A percentile compares a stretch with the other conserved stretches of the same genome.
Evolutionary conservation across 345 rosid genomes (phyloP).

Genomic region (Lagerstroemia speciosa): DNA sequence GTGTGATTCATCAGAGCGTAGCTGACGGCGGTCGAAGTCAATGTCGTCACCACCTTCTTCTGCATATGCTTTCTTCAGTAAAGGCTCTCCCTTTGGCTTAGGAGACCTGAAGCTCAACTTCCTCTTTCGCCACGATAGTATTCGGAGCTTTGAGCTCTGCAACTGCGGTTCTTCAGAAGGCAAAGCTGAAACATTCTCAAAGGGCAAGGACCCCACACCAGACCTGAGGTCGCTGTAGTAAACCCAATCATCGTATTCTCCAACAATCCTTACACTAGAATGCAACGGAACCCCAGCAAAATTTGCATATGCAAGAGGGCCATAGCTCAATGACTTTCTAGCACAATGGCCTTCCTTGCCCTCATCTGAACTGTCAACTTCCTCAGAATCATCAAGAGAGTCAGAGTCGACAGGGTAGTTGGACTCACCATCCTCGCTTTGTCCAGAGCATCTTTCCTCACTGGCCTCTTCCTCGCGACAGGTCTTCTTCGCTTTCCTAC

Average conservation of each 20-base stretch:
- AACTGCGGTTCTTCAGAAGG: constrained; percentile 34
- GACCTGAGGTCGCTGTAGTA: constrained; percentile 64
- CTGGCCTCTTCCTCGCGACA: constrained; percentile 55
- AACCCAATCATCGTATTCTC: constrained; percentile 62
- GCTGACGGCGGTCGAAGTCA: constrained; percentile 88
- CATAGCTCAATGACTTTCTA: constrained; percentile 69
- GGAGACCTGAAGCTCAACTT: constrained; percentile 79
- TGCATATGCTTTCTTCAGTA: constrained; percentile 73
- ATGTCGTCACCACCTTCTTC: constrained; percentile 99
- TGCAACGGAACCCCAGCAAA: constrained; percentile 58
- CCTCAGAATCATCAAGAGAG: constrained; percentile 61
- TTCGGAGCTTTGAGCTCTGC: constrained; percentile 48
- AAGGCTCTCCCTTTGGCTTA: constrained; percentile 86
- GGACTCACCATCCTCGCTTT: constrained; percentile 61
- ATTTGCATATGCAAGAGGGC: constrained; percentile 66
- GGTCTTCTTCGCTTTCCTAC: constrained; percentile 49
- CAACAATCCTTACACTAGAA: constrained; percentile 33
- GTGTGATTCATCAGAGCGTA: constrained; percentile 66
- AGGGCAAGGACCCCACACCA: constrained; percentile 34
- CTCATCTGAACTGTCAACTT: constrained; percentile 56
- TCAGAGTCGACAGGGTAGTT: constrained; percentile 61
- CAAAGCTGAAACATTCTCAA: constrained; percentile 30
- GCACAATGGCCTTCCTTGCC: constrained; percentile 33
- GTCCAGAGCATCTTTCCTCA: constrained; percentile 48
- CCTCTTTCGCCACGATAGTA: constrained; percentile 81